Base-by-base conservation (phyloP, 129 eudicot genomes). In the Sambucus nigra region DNA sequence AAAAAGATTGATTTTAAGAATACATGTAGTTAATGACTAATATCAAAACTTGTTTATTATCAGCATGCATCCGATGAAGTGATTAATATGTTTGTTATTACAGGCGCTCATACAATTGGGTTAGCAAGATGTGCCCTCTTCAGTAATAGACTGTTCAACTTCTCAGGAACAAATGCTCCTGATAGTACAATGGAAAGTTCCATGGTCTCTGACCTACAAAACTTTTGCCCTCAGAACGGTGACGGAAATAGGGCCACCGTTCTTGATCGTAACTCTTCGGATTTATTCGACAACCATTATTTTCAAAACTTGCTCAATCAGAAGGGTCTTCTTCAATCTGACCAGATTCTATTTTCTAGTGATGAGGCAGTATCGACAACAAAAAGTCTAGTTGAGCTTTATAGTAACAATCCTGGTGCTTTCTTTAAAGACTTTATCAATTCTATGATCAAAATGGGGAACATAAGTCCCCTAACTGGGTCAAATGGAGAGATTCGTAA, bases 401-500 rank as follows among this genome's bases (percentile, higher is more conserved):
- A 70, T 57, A 74, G 81, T 58, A 55, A 28, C 13, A 56, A 64
- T 15, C 44, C 53, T 44, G 17, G n/a, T 3, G 60, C 32, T 29
- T 79, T 79, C 74, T 57, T 74, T 11, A 12, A n/a, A 16, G 73
- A 71, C 25, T 74, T 79, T 22, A 75, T 17, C 25, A 59, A 48
- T 19, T 67, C 81, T 16, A 79, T 79, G 87, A 68, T 79, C 26
- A 74, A 79, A 58, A 79, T 79, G 81, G 87, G 78, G 19, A 75
- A 51, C 19, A 65, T 79, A 24, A 55, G 74, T 26, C 69, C 75
- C n/a, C 39, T 79, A 15, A 74, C 87, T 0, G 87, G 87, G 14
- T 70, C 78, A 5, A 51, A 22, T 26, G 87, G 87, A 40, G 59
- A 79, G 59, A 67, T 79, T 25, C 47, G 87, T 41, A 62, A 35